A percentile compares a stretch with the other conserved stretches of the same genome.
Evolutionary conservation across 2,329 filamentous ascomycete genomes (phyloP).

Genomic region (Paraphoma chrysanthemicola): DNA sequence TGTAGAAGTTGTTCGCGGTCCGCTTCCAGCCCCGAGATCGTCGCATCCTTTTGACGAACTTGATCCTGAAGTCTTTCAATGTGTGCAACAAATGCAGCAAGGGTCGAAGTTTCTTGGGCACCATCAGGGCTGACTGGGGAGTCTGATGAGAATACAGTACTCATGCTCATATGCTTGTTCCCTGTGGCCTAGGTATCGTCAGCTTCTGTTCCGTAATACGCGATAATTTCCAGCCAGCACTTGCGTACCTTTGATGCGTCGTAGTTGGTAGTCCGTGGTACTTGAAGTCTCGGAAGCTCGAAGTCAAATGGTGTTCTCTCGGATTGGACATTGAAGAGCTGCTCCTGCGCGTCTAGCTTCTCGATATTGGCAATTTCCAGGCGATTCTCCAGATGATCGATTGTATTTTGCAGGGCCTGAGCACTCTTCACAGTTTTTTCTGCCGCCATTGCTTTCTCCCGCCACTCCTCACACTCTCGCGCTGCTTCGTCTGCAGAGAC

Average conservation of each 20-base stretch:
- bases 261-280: background rate
- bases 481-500: conserved; percentile 41
- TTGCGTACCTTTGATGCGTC: conserved; percentile 3
- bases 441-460: conserved; percentile 35
- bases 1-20: conserved; percentile 25
- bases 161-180: conserved; percentile 33
- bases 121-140: conserved; percentile 23
- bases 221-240: background rate
- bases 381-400: conserved; percentile 48
- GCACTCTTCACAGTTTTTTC: conserved; percentile 32
- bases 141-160: conserved; percentile 36
- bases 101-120: conserved; percentile 27
- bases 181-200: conserved; percentile 3
- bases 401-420: conserved; percentile 45
- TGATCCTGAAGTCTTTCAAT: conserved; percentile 44
- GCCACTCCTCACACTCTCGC: conserved; percentile 35
- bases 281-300: conserved; percentile 10
- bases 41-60: conserved; percentile 37
- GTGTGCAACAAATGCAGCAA: conserved; percentile 32
- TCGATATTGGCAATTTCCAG: conserved; percentile 50
- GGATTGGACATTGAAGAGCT: conserved; percentile 39
- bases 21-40: conserved; percentile 29
- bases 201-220: background rate
- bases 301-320: conserved; percentile 38
- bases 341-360: conserved; percentile 50